These are phyloP conservation scores for Acer campestre DNA, from an alignment of 345 rosid genomes.

Conservation along the genomic window DNA sequence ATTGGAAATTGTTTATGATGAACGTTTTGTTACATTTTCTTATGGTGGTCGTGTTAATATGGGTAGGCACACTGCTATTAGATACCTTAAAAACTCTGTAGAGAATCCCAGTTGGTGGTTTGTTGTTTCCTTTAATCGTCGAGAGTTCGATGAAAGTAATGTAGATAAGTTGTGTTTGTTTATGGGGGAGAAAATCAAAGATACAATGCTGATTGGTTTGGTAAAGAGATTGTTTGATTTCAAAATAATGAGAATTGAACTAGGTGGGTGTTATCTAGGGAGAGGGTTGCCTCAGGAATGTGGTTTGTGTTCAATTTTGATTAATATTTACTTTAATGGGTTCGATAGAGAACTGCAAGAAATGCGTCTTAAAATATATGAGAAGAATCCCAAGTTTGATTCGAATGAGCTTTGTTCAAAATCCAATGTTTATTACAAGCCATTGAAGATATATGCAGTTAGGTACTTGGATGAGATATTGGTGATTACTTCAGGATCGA, in stretches of 20 bases:
- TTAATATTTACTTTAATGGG: slow-evolving; percentile 76
- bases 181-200: slow-evolving; percentile 63
- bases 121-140: slow-evolving; percentile 51
- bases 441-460: slow-evolving; percentile 64
- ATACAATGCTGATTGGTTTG: slow-evolving; percentile 50
- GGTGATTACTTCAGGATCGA: slow-evolving; percentile 76
- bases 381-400: slow-evolving; percentile 49
- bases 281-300: slow-evolving; percentile 92
- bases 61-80: slow-evolving; percentile 95
- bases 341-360: slow-evolving; percentile 73
- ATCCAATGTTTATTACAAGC: slow-evolving; percentile 61
- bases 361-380: slow-evolving; percentile 51
- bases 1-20: slow-evolving; percentile 80
- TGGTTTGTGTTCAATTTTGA: slow-evolving; percentile 59
- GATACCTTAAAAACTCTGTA: slow-evolving; percentile 72
- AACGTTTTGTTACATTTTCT: slow-evolving; percentile 75
- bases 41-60: slow-evolving; percentile 85
- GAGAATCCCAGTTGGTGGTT: slow-evolving; percentile 94
- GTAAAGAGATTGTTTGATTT: slow-evolving; percentile 59
- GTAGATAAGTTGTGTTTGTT: slow-evolving; percentile 53
- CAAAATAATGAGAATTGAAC: slow-evolving; percentile 55
- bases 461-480: slow-evolving; percentile 93
- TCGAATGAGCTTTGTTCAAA: slow-evolving; percentile 27
- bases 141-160: slow-evolving; percentile 39
- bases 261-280: slow-evolving; percentile 67